phyloP scores from a whole-genome alignment of 2,329 filamentous ascomycete species.

The Colletotrichum sp. region DNA sequence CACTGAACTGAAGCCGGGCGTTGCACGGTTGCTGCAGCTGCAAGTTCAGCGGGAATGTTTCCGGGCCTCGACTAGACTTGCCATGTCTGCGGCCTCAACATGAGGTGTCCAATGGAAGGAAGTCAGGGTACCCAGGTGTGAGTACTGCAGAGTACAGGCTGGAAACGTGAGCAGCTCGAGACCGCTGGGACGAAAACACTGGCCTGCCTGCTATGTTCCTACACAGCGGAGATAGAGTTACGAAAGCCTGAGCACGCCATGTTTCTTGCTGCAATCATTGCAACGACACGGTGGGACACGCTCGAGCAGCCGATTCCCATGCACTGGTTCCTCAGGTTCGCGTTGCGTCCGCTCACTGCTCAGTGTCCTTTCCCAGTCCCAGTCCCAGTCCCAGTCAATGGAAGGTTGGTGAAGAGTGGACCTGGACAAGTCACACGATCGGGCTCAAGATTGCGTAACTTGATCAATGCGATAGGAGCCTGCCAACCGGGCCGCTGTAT shows the following conservation, averaged over 20 bases:
- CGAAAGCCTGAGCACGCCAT: slow-evolving; percentile 6
- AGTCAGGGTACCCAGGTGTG: background rate
- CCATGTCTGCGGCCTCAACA: background rate
- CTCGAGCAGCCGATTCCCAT: slow-evolving; percentile 8
- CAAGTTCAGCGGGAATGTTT: background rate
- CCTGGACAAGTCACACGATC: slow-evolving; percentile 15
- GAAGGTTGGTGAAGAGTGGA: slow-evolving; percentile 6
- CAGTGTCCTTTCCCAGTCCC: background rate
- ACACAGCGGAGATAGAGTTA: background rate
- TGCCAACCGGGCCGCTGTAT: background rate
- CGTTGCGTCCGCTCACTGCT: background rate
- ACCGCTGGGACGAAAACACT: background rate
- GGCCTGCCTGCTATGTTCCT: background rate
- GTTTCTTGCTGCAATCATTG: background rate
- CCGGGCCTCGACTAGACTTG: slow-evolving; percentile 8
- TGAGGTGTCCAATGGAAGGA: background rate
- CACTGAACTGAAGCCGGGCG: background rate
- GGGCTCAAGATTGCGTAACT: slow-evolving; percentile 10
- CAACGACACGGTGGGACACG: slow-evolving; percentile 1
- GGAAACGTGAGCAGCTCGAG: background rate
- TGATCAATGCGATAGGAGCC: slow-evolving; percentile 16
- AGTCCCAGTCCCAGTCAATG: background rate
- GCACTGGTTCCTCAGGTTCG: slow-evolving; percentile 10
- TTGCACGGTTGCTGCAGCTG: background rate
- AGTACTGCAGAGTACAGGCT: background rate